Conservation (phyloP, 2,329 filamentous ascomycete species). For the Fusarium stilboides region DNA sequence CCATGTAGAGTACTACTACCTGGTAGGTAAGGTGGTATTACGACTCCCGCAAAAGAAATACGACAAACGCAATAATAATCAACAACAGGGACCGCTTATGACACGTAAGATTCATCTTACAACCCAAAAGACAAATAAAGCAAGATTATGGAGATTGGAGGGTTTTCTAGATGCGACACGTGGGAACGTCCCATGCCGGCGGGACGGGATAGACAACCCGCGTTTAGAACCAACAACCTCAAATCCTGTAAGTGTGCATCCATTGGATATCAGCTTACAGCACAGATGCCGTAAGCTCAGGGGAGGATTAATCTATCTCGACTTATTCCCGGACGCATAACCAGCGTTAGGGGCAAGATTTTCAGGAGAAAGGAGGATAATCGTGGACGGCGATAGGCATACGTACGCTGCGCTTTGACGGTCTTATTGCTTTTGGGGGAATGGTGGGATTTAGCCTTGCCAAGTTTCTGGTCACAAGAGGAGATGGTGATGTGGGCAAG, state of each 20-base stretch:
- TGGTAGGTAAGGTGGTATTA: background rate
- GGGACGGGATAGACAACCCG: conserved; percentile 32
- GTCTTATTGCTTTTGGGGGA: conserved; percentile 13
- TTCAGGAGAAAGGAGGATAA: conserved; percentile 22
- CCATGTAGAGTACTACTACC: background rate
- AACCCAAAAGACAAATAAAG: conserved; percentile 2
- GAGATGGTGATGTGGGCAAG: conserved; percentile 25
- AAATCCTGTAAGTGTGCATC: conserved; percentile 5
- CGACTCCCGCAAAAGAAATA: conserved; percentile 19
- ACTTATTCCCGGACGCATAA: conserved; percentile 6
- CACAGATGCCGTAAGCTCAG: conserved; percentile 17
- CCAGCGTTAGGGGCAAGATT: conserved; percentile 7
- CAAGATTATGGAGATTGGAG: conserved; percentile 23
- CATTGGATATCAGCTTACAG: conserved; percentile 5
- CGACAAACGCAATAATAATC: conserved; percentile 1
- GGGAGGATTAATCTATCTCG: conserved; percentile 4
- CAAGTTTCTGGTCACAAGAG: conserved; percentile 32
- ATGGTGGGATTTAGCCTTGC: conserved; percentile 14
- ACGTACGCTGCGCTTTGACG: conserved; percentile 22
- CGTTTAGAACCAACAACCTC: conserved; percentile 30
- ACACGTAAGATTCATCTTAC: conserved; percentile 25
- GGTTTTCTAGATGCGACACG: conserved; percentile 34
- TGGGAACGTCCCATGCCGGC: conserved; percentile 35
- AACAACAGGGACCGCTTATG: conserved; percentile 8
- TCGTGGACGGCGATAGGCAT: conserved; percentile 3